A percentile compares a stretch with the other conserved stretches of the same genome.
Evolutionary conservation across 345 rosid genomes (phyloP).

Genomic region (Microcos paniculata): DNA sequence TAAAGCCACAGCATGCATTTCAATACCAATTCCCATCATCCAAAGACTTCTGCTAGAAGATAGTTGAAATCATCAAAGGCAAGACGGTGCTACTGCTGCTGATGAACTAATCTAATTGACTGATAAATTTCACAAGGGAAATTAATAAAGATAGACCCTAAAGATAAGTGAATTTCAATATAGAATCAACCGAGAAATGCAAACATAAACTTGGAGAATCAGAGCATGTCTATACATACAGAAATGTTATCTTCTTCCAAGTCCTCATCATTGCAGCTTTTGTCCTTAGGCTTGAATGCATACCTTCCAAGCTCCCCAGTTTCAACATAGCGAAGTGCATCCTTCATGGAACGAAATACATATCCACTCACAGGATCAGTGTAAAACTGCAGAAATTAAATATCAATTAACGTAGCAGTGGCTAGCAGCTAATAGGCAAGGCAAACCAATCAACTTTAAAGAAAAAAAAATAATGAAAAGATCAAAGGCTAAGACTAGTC

Average conservation of each 20-base stretch:
- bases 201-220: conserved; percentile 3
- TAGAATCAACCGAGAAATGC: background rate
- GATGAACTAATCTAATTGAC: background rate
- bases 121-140: background rate
- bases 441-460: conserved; percentile 13
- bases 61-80: background rate
- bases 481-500: background rate
- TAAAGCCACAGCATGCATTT: background rate
- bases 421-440: background rate
- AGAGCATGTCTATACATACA: conserved; percentile 40
- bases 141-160: background rate
- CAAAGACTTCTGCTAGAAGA: background rate
- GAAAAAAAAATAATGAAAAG: background rate
- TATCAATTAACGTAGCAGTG: background rate
- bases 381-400: conserved; percentile 57
- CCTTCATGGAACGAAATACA: conserved; percentile 82
- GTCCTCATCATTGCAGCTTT: conserved; percentile 31
- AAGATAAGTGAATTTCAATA: background rate
- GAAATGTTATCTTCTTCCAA: conserved; percentile 40
- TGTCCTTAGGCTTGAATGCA: conserved; percentile 57
- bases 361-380: conserved; percentile 76
- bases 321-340: conserved; percentile 65
- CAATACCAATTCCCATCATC: background rate
- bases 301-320: conserved; percentile 62
- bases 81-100: background rate